Evolutionary conservation across 2,329 filamentous ascomycete genomes (phyloP).

Genomic region (Penicillium sp.): DNA sequence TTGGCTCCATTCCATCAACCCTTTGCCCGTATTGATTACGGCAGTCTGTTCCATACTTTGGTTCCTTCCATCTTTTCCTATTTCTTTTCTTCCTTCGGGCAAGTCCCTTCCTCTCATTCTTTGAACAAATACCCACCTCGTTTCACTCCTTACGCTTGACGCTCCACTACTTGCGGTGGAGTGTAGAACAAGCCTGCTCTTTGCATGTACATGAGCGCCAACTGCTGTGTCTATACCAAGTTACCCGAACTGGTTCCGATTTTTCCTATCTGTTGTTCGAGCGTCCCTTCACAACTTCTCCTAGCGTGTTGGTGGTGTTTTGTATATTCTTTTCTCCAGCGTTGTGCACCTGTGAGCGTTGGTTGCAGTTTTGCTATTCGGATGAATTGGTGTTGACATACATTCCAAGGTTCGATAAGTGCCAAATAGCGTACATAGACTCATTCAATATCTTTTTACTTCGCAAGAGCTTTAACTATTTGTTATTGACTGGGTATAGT

Average conservation of each 20-base stretch:
- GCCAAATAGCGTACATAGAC: constrained; percentile 9
- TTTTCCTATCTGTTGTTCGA: constrained; percentile 1
- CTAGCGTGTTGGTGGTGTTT: neutral
- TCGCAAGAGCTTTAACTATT: neutral
- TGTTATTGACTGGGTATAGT: neutral
- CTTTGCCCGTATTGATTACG: neutral
- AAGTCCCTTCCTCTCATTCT: constrained; percentile 1
- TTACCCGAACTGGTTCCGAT: constrained; percentile 2
- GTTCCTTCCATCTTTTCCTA: neutral
- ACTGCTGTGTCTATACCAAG: constrained; percentile 14
- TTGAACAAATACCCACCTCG: neutral
- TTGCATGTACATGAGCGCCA: constrained; percentile 23
- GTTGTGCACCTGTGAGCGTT: constrained; percentile 3
- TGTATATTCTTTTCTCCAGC: constrained; percentile 4
- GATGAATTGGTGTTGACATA: constrained; percentile 2
- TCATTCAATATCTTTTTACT: neutral
- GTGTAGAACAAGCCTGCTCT: constrained; percentile 5
- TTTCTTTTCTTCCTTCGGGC: neutral
- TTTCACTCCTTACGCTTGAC: neutral
- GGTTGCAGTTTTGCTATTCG: neutral
- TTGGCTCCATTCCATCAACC: neutral
- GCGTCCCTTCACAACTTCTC: neutral
- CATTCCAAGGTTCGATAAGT: too few relatives aligned
- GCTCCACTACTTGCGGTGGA: neutral
- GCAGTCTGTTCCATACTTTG: neutral